Percentiles rank a stretch among this genome's conserved stretches.
Evolutionary conservation across 306 rosid genomes (phyloP).

Genomic region (Luffa acutangula): DNA sequence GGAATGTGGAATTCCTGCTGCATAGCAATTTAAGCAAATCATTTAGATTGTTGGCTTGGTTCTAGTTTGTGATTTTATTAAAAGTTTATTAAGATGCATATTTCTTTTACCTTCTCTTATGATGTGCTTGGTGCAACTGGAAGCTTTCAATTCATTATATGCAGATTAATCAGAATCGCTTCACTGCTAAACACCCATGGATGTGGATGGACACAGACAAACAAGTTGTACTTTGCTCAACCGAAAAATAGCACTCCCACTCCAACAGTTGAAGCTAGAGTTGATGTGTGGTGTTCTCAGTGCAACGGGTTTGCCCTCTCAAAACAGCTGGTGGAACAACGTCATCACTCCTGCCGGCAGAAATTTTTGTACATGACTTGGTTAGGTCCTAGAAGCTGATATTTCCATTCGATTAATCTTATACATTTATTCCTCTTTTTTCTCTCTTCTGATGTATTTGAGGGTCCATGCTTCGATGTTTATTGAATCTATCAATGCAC

Average conservation of each 20-base stretch:
- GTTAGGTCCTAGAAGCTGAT: constrained; percentile 3
- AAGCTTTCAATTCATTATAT: constrained; percentile 11
- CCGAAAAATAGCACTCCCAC: not conserved
- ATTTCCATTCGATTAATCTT: not conserved
- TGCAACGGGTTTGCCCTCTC: not conserved
- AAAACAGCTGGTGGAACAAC: not conserved
- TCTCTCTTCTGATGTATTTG: not conserved
- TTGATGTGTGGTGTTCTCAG: not conserved
- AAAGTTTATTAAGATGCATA: constrained; percentile 13
- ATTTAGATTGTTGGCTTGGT: constrained; percentile 11
- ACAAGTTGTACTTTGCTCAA: not conserved
- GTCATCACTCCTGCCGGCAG: not conserved
- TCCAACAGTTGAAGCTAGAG: not conserved
- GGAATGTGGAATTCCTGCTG: not conserved
- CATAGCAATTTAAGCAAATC: not conserved
- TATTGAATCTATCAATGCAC: not conserved
- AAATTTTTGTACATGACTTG: constrained; percentile 4
- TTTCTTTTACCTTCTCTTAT: constrained; percentile 5
- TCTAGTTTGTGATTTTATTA: not conserved
- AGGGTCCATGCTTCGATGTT: not conserved
- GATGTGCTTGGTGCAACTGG: constrained; percentile 14
- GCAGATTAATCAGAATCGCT: constrained; percentile 7
- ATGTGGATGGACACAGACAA: not conserved
- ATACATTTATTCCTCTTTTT: not conserved
- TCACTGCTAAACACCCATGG: constrained; percentile 1